Conservation (phyloP, 169 alveolate genomes). For the Plasmodium ovale region DNA sequence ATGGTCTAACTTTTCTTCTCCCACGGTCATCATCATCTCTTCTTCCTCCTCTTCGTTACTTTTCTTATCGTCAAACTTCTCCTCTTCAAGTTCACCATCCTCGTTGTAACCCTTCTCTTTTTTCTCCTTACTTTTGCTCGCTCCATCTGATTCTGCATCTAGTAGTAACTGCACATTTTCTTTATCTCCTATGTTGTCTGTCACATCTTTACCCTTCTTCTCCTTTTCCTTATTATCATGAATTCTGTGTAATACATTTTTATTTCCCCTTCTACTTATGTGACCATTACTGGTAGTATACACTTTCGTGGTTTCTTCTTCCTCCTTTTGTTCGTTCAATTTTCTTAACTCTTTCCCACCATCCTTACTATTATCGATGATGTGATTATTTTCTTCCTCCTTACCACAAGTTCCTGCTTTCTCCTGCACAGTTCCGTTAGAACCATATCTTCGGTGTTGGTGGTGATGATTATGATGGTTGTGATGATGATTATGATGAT, state of each 20-base stretch:
- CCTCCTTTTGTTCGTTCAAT: too few species aligned
- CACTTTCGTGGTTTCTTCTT: neutral
- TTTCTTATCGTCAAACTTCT: conserved; percentile 27
- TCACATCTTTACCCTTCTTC: conserved; percentile 8
- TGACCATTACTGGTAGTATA: neutral
- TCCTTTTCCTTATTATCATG: neutral
- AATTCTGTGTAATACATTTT: neutral
- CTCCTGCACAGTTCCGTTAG: neutral
- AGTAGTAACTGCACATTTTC: neutral
- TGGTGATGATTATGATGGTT: too few species aligned
- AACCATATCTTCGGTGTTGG: neutral
- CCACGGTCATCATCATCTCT: neutral
- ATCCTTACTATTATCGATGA: neutral
- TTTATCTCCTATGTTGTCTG: neutral
- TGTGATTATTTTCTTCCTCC: neutral
- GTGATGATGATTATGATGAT: too few species aligned
- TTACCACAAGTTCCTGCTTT: neutral
- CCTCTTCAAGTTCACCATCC: conserved; percentile 22
- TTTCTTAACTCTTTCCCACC: neutral
- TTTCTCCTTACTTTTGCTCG: conserved; percentile 1
- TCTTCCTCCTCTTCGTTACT: conserved; percentile 17
- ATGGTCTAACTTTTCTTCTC: neutral
- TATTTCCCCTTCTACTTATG: neutral
- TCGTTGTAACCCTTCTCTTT: neutral
- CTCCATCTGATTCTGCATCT: neutral